Conservation (phyloP, 768 basidiomycete species). For the Fistulinella prunicolor region DNA sequence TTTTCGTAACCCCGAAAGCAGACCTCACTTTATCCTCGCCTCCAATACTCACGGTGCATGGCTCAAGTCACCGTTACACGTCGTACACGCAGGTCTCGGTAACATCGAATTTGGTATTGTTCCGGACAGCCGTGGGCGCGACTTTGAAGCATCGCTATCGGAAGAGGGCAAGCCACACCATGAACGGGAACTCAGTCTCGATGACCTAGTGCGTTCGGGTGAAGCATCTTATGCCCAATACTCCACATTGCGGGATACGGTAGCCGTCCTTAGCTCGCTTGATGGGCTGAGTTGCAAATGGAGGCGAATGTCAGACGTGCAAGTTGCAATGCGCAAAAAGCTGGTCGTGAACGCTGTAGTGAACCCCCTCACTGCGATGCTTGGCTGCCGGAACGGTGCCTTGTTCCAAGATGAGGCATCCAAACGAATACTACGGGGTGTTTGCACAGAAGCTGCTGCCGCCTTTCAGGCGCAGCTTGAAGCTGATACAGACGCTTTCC, state of each 20-base stretch:
- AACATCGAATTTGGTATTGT: conserved; percentile 75
- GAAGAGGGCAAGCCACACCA: conserved; percentile 32
- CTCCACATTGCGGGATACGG: conserved; percentile 61
- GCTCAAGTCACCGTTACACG: conserved; percentile 47
- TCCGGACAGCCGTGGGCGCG: conserved; percentile 58
- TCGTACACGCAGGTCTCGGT: conserved; percentile 71
- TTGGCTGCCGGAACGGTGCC: conserved; percentile 78
- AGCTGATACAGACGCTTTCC: conserved; percentile 33
- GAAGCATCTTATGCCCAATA: conserved; percentile 45
- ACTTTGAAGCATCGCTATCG: conserved; percentile 57
- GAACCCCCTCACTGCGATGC: conserved; percentile 82
- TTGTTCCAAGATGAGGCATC: conserved; percentile 50
- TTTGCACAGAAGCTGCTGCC: conserved; percentile 71
- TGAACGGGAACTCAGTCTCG: conserved; percentile 46
- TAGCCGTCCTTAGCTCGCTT: conserved; percentile 58
- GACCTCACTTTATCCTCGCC: conserved; percentile 85
- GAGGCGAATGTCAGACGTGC: conserved; percentile 62
- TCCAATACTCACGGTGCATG: conserved; percentile 81
- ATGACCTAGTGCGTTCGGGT: conserved; percentile 46
- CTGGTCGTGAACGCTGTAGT: conserved; percentile 78
- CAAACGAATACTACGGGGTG: conserved; percentile 40
- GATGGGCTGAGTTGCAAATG: conserved; percentile 59
- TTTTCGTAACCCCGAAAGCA: conserved; percentile 67
- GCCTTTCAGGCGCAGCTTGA: conserved; percentile 56
- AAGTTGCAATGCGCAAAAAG: conserved; percentile 72